These are phyloP conservation scores for Colletotrichum chlorophyti DNA, from an alignment of 2,329 filamentous ascomycete species.

Conservation along the genomic window DNA sequence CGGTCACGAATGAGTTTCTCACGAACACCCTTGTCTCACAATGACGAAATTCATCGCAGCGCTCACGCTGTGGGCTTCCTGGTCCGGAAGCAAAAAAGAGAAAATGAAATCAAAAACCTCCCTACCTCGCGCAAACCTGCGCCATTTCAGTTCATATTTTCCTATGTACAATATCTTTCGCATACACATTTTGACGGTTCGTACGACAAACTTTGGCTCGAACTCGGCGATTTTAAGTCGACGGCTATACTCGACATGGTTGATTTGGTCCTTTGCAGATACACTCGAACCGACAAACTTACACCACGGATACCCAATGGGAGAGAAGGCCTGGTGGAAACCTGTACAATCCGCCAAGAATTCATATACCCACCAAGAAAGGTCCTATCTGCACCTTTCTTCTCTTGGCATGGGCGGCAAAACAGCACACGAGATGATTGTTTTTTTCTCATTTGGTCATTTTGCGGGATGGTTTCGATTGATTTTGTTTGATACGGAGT, in stretches of 20 bases:
- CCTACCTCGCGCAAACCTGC: background rate
- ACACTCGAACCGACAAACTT: background rate
- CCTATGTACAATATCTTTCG: conserved; percentile 2
- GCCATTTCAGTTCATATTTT: conserved; percentile 6
- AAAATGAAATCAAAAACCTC: conserved; percentile 9
- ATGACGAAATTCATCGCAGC: conserved; percentile 9
- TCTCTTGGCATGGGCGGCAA: conserved; percentile 1
- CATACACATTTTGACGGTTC: background rate
- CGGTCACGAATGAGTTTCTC: too few relatives aligned
- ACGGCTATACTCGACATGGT: background rate
- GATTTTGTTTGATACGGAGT: background rate
- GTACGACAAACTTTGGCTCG: background rate
- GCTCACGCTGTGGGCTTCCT: too few relatives aligned
- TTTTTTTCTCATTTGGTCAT: background rate
- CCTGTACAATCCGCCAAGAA: conserved; percentile 3
- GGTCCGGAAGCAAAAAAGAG: background rate
- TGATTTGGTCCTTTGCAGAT: background rate
- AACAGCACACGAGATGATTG: conserved; percentile 15
- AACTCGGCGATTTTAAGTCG: background rate
- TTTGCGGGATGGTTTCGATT: too few relatives aligned
- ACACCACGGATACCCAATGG: conserved; percentile 16
- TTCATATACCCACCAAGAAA: conserved; percentile 1
- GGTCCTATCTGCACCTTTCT: background rate
- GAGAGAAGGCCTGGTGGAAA: conserved; percentile 4
- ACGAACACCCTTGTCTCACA: conserved; percentile 5